Evolutionary conservation across 768 basidiomycete species (phyloP), one percentile per base, ranked within the genome.

Genomic region (Boletus sensibilis): DNA sequence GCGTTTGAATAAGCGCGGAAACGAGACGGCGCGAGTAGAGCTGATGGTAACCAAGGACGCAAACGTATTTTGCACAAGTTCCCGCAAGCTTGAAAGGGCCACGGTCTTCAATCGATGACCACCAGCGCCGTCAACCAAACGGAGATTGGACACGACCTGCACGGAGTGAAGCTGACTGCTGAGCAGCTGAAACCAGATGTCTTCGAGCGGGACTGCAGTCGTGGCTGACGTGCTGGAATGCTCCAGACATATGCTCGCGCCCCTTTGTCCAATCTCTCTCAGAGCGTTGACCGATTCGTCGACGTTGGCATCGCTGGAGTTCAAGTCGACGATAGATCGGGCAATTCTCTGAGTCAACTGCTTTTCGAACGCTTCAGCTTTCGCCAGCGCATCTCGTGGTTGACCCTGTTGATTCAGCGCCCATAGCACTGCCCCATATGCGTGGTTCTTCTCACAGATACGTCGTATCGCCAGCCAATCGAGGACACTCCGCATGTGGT

Each of bases 1-100:
- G 7, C 94, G 85, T 63, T 91, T 94, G 82, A 99, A 96, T 10
- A 99, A 76, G 20, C 84, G 83, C 23, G 97, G 95, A 69, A 99
- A 96, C 0, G 94, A 96, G 5, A 97, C 81, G 0, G 85, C 81
- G 16, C 82, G 82, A 0, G 88, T 84, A 0, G 92, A 87, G 44
- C 88, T 87, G 45, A 88, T 82, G n/a, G 92, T 87, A 20, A 98
- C 86, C 45, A 99, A 81, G 25, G 88, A 81, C 0, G 84, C 78
- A 64, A 98, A 92, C 0, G 92, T 94, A 49, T 83, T 82, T 67
- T 95, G 94, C 10, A 97, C 86, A 11, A 94, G 81, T 1, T 81
- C 72, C 38, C 92, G 87, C 45, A 97, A 72, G 12, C 78, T 71
- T 3, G 79, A 74, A 40, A 90, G 68, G 1, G 57, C 61, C 12